A percentile compares a stretch with the other conserved stretches of the same genome.
Conservation (phyloP, 225 moss, liverwort and hornwort species). For the Neckera pumila region DNA sequence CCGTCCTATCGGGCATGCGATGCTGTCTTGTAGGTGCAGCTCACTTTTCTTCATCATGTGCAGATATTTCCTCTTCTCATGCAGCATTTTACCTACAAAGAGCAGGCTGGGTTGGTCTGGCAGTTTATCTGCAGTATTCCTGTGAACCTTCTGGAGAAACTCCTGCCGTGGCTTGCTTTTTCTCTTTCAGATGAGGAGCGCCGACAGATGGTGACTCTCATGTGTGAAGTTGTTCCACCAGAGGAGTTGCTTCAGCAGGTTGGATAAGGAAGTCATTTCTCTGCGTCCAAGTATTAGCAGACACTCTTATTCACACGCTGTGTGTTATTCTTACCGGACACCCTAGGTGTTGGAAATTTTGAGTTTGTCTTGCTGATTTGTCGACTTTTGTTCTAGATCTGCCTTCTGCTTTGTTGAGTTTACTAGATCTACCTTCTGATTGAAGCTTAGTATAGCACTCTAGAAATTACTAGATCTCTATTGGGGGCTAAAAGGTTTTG, state of each 20-base stretch:
- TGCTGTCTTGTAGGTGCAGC: not conserved
- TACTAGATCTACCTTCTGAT: not conserved
- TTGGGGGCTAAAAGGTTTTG: not conserved
- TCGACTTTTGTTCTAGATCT: not conserved
- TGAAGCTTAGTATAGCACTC: not conserved
- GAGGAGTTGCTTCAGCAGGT: slow-evolving; percentile 96
- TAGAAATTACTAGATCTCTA: not conserved
- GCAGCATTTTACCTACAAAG: slow-evolving; percentile 72
- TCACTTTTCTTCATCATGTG: slow-evolving; percentile 6
- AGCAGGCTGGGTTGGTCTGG: slow-evolving; percentile 95
- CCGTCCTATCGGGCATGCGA: not conserved
- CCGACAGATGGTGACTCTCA: slow-evolving; percentile 71
- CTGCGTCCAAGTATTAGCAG: not conserved
- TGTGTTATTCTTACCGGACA: not conserved
- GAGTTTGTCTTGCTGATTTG: not conserved
- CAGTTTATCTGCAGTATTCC: slow-evolving; percentile 98
- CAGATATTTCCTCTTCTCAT: slow-evolving; percentile 96
- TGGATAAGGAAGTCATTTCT: not conserved
- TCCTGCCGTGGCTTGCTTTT: slow-evolving; percentile 92
- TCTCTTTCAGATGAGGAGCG: slow-evolving; percentile 79
- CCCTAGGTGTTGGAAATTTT: not conserved
- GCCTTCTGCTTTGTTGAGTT: not conserved
- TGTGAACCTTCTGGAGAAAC: slow-evolving; percentile 93
- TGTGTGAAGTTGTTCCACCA: slow-evolving; percentile 83
- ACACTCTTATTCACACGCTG: not conserved